A percentile compares a stretch with the other conserved stretches of the same genome.
These are phyloP conservation scores for Tulasnella sp. DNA, from an alignment of 768 basidiomycete genomes.

Conservation along the genomic window DNA sequence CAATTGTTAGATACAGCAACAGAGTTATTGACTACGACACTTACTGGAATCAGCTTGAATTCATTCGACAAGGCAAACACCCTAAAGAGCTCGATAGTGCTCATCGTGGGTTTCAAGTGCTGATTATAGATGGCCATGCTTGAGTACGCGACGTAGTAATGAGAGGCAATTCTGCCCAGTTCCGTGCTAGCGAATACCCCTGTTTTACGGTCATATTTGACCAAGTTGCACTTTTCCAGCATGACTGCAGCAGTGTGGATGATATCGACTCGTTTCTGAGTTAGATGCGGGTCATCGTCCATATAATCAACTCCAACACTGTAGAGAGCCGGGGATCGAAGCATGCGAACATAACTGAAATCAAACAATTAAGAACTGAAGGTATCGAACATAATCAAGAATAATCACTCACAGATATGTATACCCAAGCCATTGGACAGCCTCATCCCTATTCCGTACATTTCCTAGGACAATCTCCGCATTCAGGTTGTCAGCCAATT, in stretches of 20 bases:
- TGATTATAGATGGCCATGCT: slow-evolving; percentile 97
- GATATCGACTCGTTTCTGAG: slow-evolving; percentile 92
- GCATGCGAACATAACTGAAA: slow-evolving; percentile 82
- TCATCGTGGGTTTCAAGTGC: slow-evolving; percentile 78
- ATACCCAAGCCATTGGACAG: slow-evolving; percentile 93
- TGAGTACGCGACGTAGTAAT: slow-evolving; percentile 89
- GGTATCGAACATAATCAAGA: not conserved
- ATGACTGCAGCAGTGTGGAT: slow-evolving; percentile 84
- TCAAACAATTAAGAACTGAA: slow-evolving; percentile 18
- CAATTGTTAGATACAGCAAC: not conserved
- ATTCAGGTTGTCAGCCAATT: slow-evolving; percentile 89
- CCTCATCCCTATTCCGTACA: slow-evolving; percentile 89
- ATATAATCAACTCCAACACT: slow-evolving; percentile 81
- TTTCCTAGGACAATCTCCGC: slow-evolving; percentile 95
- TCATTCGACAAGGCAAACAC: slow-evolving; percentile 93
- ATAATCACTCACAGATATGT: slow-evolving; percentile 64
- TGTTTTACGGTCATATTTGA: slow-evolving; percentile 84
- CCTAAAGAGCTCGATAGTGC: slow-evolving; percentile 78
- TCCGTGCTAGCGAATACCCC: slow-evolving; percentile 90
- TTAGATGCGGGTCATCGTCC: slow-evolving; percentile 64
- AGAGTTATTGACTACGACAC: slow-evolving; percentile 12
- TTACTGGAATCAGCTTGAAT: slow-evolving; percentile 75
- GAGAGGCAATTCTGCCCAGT: slow-evolving; percentile 83
- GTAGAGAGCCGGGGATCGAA: slow-evolving; percentile 77
- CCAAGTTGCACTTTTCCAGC: slow-evolving; percentile 83